A percentile compares a stretch with the other conserved stretches of the same genome.
Evolutionary conservation across 2,329 filamentous ascomycete genomes (phyloP).

Genomic region (Epichloe gansuensis): DNA sequence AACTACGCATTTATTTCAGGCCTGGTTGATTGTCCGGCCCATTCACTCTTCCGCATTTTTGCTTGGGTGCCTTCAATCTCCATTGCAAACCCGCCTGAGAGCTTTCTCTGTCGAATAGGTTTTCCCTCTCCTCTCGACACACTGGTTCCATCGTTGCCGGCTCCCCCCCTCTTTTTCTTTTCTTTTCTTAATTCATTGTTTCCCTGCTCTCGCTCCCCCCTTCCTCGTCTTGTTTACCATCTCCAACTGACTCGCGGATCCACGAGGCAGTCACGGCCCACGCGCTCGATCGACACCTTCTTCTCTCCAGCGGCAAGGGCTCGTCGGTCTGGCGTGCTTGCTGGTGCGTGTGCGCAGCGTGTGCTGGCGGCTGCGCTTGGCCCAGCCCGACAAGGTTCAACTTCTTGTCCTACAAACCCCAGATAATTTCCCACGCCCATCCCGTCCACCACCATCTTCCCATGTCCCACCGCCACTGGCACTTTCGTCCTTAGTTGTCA

Average conservation of each 20-base stretch:
- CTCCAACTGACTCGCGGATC: slow-evolving; percentile 3
- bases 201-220: neutral
- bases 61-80: slow-evolving; percentile 1
- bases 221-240: slow-evolving; percentile 1
- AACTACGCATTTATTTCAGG: neutral
- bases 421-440: slow-evolving; percentile 14
- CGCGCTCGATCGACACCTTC: slow-evolving; percentile 2
- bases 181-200: neutral
- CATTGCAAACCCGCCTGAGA: slow-evolving; percentile 5
- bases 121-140: slow-evolving; percentile 1
- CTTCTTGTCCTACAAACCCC: slow-evolving; percentile 14
- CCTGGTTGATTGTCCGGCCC: slow-evolving; percentile 2
- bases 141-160: slow-evolving; percentile 4
- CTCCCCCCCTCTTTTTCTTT: neutral
- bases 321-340: neutral
- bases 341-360: slow-evolving; percentile 1
- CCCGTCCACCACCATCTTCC: slow-evolving; percentile 13
- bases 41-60: slow-evolving; percentile 7
- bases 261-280: slow-evolving; percentile 7
- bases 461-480: slow-evolving; percentile 13
- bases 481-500: slow-evolving; percentile 7
- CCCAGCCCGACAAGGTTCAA: slow-evolving; percentile 8
- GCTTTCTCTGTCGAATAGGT: neutral
- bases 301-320: neutral
- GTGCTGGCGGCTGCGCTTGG: slow-evolving; percentile 9